Evolutionary conservation across 2,329 filamentous ascomycete genomes (phyloP), one percentile per base, ranked within the genome.

Genomic region (Volutella citrinella): DNA sequence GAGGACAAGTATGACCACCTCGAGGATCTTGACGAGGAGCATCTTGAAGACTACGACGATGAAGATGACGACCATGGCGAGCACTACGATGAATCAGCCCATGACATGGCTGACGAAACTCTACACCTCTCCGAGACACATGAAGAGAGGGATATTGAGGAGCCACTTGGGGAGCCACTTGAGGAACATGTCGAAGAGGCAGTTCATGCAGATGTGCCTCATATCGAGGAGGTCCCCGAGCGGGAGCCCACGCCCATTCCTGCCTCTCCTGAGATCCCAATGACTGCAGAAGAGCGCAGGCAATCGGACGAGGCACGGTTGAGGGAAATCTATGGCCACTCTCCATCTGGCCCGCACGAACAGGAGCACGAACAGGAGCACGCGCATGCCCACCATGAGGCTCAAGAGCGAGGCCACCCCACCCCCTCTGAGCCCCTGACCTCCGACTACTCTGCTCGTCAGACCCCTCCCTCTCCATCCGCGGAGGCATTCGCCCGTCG

Each of bases 261-360:
- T 8, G 20, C 20, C 12, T 22, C 20, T 13, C 37, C 38, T 5
- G 45, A 46, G 19, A 31, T 19, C 4, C 34, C 27, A 6, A 30
- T 27, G 10, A 23, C 27, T 2, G 33, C 35, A 9, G 56, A 60
- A n/a, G 58, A 64, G 16, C 64, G 61, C 9, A 61, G 61, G 3
- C 54, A 54, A 10, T 58, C 59, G 4, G 72, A 78, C 3, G 70
- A 75, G 40, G 71, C 72, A 31, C 65, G 73, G 3, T 55, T 74
- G 19, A 64, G 72, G 6, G 75, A 80, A 40, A 73, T 74, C 14
- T 78, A 79, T 17, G 46, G 49, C 6, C 34, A 46, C 15, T 21
- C 13, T 7, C 18, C 49, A 25, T 16, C 35, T 14, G 33, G 21
- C 8, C 7, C 19, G 6, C 7, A 20, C 28, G 12, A 32, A 12